Base-by-base conservation (phyloP, 2,329 filamentous ascomycete species). In the Pseudophaeomoniella oleicola region DNA sequence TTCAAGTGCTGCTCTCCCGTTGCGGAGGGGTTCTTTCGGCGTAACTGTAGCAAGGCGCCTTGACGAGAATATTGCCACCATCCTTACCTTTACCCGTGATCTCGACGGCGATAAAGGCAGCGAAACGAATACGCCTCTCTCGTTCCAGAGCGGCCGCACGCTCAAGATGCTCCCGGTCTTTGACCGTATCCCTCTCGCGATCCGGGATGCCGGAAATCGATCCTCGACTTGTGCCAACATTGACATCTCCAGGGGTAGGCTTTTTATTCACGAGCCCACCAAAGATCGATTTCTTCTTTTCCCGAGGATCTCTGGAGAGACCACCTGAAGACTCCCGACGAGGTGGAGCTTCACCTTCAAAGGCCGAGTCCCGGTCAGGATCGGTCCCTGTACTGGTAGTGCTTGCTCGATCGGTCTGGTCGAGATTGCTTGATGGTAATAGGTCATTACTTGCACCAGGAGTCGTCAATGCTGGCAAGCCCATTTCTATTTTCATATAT, bases 401-500 rank as follows among this genome's bases (percentile, higher is more conserved):
- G 16, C 39, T 49, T 40, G 32, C 45, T 3, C 39, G 42, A 37
- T 49, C 49, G 37, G 42, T 39, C 35, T 51, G 47, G 16, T 46
- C 46, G 11, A 32, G 36, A 19, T 36, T 35, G 12, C 46, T 43
- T 4, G 36, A 38, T 3, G 37, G 35, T 5, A 39, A 30, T 18
- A 14, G 17, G 30, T 41, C 48, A 27, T 44, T 41, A n/a, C 47
- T 47, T 10, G 45, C 10, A 40, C 54, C 37, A 14, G 57, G 46
- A n/a, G 51, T 61, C 32, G 68, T 69, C 29, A 86, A 58, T 1
- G 74, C 58, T 1, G 81, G 80, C 22, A 87, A 62, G 0, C 67
- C 67, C 9, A 60, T 57, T 54, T 96, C 90, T 3, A 85, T 62
- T 50, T 93, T 92, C 87, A 96, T 94, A 43, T 82, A 68, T 3